phyloP scores from a whole-genome alignment of 129 eudicot species.

The Kitagawia praeruptora region DNA sequence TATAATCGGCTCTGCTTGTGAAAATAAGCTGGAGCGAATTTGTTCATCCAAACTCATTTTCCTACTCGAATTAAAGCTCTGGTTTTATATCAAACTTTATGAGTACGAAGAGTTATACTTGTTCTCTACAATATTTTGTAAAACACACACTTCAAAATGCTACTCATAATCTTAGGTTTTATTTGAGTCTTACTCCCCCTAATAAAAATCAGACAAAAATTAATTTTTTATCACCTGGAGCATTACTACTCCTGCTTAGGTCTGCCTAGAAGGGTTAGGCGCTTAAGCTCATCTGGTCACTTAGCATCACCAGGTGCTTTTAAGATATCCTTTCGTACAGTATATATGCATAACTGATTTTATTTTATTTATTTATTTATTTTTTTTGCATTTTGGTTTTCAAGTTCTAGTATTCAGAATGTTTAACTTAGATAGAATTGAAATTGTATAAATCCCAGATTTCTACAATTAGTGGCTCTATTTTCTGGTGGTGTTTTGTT shows the following conservation, averaged over 20 bases:
- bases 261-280: neutral
- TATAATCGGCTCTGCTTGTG: neutral
- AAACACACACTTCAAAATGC: neutral
- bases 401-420: neutral
- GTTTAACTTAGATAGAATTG: neutral
- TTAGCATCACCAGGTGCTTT: neutral
- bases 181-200: neutral
- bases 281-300: neutral
- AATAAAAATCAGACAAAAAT: neutral
- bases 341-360: neutral
- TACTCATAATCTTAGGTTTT: neutral
- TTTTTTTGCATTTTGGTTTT: neutral
- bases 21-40: neutral
- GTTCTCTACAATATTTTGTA: neutral
- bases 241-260: neutral
- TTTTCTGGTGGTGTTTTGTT: neutral
- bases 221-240: neutral
- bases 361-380: neutral
- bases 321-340: neutral
- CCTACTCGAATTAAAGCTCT: neutral
- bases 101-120: neutral
- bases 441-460: neutral
- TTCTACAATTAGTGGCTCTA: constrained; percentile 1
- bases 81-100: neutral
- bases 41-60: neutral